A percentile compares a stretch with the other conserved stretches of the same genome.
Conservation (phyloP, 1,139 yeast species). For the Kurtzmaniella quercitrusa region DNA sequence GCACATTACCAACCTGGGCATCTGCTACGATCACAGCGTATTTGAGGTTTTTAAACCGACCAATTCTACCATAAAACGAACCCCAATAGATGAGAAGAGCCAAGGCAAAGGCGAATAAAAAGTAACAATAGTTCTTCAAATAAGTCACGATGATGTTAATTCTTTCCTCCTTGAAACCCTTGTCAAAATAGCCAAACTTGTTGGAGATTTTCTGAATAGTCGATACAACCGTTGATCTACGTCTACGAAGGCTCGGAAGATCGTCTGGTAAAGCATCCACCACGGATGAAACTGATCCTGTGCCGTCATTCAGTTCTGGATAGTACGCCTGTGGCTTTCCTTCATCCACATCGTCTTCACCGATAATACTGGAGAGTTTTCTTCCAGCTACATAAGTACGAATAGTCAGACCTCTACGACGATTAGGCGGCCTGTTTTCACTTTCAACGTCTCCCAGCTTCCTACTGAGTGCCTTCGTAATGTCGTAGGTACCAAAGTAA, state of each 20-base stretch:
- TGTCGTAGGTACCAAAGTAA: conserved; percentile 3
- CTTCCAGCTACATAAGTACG: background rate
- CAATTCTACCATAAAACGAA: conserved; percentile 19
- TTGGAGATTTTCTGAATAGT: conserved; percentile 15
- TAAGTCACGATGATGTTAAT: conserved; percentile 16
- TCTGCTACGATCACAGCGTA: conserved; percentile 28
- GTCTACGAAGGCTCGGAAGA: conserved; percentile 8
- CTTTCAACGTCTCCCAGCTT: background rate
- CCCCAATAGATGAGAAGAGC: conserved; percentile 32
- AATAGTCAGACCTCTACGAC: background rate
- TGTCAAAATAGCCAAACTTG: conserved; percentile 27
- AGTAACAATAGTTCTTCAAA: conserved; percentile 18
- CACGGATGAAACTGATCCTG: background rate
- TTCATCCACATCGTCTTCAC: background rate
- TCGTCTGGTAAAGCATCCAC: background rate
- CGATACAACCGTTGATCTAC: conserved; percentile 19
- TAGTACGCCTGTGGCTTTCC: background rate
- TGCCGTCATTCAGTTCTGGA: background rate
- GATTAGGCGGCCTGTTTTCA: background rate
- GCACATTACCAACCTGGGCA: conserved; percentile 16
- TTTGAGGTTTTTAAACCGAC: conserved; percentile 17
- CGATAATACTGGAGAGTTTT: background rate
- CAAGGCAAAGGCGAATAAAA: conserved; percentile 20
- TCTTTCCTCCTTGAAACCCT: conserved; percentile 20
- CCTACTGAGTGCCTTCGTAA: background rate